phyloP scores from a whole-genome alignment of 208 protist genomes.

The Trypanosomatidae sp. region DNA sequence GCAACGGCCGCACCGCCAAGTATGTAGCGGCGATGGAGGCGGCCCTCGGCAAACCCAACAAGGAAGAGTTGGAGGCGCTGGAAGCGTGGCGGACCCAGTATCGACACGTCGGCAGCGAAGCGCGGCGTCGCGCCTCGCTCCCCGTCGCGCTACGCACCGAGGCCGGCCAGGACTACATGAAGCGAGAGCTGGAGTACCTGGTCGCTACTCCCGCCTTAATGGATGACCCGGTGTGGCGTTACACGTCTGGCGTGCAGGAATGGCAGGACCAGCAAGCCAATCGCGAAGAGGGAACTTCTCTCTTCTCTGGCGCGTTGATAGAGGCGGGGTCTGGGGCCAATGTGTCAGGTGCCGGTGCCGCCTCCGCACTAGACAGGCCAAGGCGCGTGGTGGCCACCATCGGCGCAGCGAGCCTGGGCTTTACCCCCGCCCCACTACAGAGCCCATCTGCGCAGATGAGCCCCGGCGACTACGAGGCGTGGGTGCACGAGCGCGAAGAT shows the following conservation, averaged over 20 bases:
- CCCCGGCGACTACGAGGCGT: constrained; percentile 43
- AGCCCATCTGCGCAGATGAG: constrained; percentile 44
- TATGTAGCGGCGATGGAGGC: constrained; percentile 23
- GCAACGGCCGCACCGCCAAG: constrained; percentile 16
- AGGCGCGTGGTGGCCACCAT: constrained; percentile 43
- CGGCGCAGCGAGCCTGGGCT: constrained; percentile 51
- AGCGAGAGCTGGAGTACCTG: constrained; percentile 33
- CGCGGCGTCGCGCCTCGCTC: constrained; percentile 36
- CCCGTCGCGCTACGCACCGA: constrained; percentile 50
- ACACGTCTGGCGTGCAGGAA: constrained; percentile 28
- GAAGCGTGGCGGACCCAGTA: constrained; percentile 51
- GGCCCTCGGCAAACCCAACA: constrained; percentile 25
- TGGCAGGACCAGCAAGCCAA: constrained; percentile 32
- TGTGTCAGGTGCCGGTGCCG: background rate
- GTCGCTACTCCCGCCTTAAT: constrained; percentile 11
- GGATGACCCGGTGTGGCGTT: constrained; percentile 23
- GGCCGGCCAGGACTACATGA: constrained; percentile 66
- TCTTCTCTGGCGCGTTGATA: background rate
- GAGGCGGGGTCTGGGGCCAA: background rate
- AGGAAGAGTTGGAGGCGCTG: constrained; percentile 49
- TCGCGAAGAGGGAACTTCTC: constrained; percentile 15
- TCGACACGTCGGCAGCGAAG: constrained; percentile 35
- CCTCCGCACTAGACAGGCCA: constrained; percentile 10
- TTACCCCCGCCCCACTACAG: constrained; percentile 42
- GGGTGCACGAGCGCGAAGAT: constrained; percentile 55